Evolutionary conservation across 139 green algal species (phyloP).

Genomic region (Zygnema circumcarinatum): DNA sequence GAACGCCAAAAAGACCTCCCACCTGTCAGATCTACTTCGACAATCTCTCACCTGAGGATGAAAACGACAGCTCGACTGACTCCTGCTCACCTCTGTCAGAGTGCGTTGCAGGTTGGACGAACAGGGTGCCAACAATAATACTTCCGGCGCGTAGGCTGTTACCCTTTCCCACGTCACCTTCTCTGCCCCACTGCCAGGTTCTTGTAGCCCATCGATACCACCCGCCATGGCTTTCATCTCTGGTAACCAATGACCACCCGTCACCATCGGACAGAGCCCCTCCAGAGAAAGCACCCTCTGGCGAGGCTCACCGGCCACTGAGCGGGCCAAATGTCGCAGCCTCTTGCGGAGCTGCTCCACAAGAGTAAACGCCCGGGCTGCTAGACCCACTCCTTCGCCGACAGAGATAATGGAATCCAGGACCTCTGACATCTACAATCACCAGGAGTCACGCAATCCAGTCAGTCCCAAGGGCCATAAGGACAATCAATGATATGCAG

Average conservation of each 20-base stretch:
- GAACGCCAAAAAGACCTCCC: neutral
- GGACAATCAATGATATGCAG: neutral
- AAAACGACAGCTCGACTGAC: neutral
- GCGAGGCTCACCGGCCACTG: conserved; percentile 59
- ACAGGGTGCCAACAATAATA: conserved; percentile 74
- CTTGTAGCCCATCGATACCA: conserved; percentile 63
- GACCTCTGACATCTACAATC: conserved; percentile 70
- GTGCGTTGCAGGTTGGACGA: conserved; percentile 28
- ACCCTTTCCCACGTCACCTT: conserved; percentile 67
- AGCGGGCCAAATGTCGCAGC: conserved; percentile 68
- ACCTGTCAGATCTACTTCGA: neutral
- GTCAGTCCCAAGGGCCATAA: neutral
- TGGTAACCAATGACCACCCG: conserved; percentile 73
- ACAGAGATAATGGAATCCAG: conserved; percentile 83
- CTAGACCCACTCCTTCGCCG: conserved; percentile 70
- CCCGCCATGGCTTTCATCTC: conserved; percentile 75
- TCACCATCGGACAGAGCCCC: conserved; percentile 62
- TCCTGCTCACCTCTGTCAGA: conserved; percentile 63
- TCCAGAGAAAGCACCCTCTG: conserved; percentile 77
- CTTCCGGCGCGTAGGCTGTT: conserved; percentile 73
- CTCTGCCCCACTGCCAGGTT: conserved; percentile 64
- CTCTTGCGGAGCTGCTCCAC: conserved; percentile 75
- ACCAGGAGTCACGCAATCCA: too few relatives aligned
- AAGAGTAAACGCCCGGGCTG: conserved; percentile 67
- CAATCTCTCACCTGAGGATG: neutral